Conservation (phyloP, 179 eudicot species). For the Gypsophila paniculata region DNA sequence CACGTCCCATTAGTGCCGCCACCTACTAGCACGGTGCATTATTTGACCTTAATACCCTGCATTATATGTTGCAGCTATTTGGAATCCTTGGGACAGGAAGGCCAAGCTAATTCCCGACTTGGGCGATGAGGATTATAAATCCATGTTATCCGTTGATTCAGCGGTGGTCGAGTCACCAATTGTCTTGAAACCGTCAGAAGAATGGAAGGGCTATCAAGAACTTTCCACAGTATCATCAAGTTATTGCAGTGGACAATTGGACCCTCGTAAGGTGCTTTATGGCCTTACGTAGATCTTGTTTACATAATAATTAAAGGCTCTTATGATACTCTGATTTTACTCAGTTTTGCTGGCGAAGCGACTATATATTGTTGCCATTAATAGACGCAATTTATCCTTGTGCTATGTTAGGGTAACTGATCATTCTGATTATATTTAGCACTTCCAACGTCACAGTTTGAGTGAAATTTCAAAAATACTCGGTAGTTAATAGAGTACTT, state of each 20-base stretch:
- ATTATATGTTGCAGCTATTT: conserved; percentile 40
- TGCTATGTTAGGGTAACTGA: too few species aligned
- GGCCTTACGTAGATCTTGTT: conserved; percentile 21
- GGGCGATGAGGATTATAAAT: conserved; percentile 54
- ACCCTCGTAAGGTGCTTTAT: conserved; percentile 47
- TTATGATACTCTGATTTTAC: not conserved
- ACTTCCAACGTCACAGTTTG: too few species aligned
- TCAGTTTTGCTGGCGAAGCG: too few species aligned
- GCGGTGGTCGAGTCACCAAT: conserved; percentile 50
- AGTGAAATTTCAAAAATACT: too few species aligned
- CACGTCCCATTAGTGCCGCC: not conserved
- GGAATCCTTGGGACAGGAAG: conserved; percentile 73
- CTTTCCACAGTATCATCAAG: conserved; percentile 63
- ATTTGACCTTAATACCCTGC: not conserved
- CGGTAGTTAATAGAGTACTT: too few species aligned
- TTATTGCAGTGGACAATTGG: conserved; percentile 72
- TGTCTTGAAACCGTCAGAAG: conserved; percentile 53
- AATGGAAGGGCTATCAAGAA: conserved; percentile 66
- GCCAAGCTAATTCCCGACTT: conserved; percentile 43
- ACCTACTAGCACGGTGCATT: not conserved
- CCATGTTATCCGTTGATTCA: conserved; percentile 56
- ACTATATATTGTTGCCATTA: too few species aligned
- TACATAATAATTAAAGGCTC: not conserved
- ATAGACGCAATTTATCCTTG: too few species aligned
- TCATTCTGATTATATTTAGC: too few species aligned